These are phyloP conservation scores for Tolypocladium guangdongense DNA, from an alignment of 2,329 filamentous ascomycete genomes.

Conservation along the genomic window DNA sequence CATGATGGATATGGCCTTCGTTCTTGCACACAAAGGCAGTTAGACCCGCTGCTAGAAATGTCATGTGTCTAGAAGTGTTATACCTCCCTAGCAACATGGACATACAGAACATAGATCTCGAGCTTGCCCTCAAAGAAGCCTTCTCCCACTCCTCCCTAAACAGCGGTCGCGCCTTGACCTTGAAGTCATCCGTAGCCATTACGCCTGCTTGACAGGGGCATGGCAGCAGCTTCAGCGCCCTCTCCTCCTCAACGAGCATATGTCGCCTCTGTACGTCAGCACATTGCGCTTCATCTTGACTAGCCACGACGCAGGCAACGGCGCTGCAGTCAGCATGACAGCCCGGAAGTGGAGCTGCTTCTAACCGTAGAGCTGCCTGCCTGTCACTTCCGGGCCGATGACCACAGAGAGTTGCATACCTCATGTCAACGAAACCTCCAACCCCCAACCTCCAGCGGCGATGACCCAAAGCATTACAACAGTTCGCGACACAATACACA, in stretches of 20 bases:
- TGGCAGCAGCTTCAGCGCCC: too few relatives aligned
- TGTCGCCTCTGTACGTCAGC: too few relatives aligned
- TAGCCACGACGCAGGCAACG: slow-evolving; percentile 14
- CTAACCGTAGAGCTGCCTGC: slow-evolving; percentile 16
- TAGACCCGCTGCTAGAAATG: background rate
- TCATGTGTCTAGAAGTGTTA: background rate
- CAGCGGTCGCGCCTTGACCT: slow-evolving; percentile 10
- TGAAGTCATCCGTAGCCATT: slow-evolving; percentile 11
- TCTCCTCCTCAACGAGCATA: too few relatives aligned
- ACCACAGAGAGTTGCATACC: too few relatives aligned
- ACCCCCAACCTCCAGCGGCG: too few relatives aligned
- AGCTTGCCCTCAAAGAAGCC: slow-evolving; percentile 17
- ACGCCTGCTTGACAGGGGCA: slow-evolving; percentile 6
- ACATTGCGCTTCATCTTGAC: slow-evolving; percentile 30
- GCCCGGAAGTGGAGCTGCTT: slow-evolving; percentile 28
- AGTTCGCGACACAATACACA: background rate
- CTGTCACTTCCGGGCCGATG: slow-evolving; percentile 17
- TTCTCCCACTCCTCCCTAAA: slow-evolving; percentile 20
- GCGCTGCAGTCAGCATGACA: slow-evolving; percentile 25
- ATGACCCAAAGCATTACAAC: too few relatives aligned
- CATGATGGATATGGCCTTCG: background rate
- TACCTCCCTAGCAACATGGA: slow-evolving; percentile 14
- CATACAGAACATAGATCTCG: slow-evolving; percentile 15
- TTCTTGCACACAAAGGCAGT: background rate
- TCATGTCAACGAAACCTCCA: too few relatives aligned